Base-by-base conservation (phyloP, 108 stramenopile genomes). In the Skeletonema marinoi region DNA sequence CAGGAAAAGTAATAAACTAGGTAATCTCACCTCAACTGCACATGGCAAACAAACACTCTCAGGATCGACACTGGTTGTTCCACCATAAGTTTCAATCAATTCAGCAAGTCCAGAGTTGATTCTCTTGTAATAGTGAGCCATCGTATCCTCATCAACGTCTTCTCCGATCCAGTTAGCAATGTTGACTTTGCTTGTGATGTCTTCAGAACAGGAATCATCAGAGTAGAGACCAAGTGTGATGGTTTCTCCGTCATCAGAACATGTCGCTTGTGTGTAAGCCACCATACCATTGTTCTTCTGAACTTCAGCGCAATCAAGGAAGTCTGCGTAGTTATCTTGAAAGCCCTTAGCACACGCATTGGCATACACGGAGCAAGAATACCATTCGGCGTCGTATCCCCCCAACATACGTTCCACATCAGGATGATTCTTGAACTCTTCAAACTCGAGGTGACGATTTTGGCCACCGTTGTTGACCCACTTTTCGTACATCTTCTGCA, bases 121-220 rank as follows among this genome's bases (percentile, higher is more conserved):
- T 7, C 19, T 51, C 50, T 51, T 51, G 50, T 51, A 51, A 51
- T 73, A 74, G 46, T 62, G 54, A 25, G 41, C 31, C 32, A 85
- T 46, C 1, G 66, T 71, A 21, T 65, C 74, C 8, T 80, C 81
- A 2, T 62, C 81, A 4, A 80, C 32, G 1, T 73, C 48, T 17
- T 51, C 51, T 25, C 84, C 84, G 0, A 82, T 36, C 33, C 68
- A 73, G 59, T 58, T 79, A 31, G 63, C 31, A 21, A 85, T 76
- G 42, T 70, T 56, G 41, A 67, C 38, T 1, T 74, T 32, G 44
- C 83, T 72, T 2, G 82, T 84, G 62, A 91, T 82, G 73, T 85
- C 87, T 71, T 89, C 77, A 46, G 82, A 81, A 71, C 95, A 96
- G 65, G 90, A 61, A 58, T 93, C 83, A 66, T 96, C 95, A 30